Conservation (phyloP, 345 rosid genomes). For the Heritiera littoralis region DNA sequence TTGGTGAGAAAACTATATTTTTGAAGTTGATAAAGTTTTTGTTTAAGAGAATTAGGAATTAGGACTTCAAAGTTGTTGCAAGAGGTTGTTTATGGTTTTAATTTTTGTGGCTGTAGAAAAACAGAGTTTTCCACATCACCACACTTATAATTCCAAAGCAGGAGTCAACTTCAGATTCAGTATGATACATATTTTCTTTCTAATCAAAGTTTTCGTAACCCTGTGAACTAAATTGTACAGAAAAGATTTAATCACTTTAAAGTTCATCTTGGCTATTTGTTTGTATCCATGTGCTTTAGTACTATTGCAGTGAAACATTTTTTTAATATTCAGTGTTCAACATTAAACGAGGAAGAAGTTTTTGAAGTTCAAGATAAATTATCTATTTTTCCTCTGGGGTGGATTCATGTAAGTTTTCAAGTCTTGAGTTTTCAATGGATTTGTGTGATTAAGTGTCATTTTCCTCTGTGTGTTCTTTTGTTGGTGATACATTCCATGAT, state of each 20-base stretch:
- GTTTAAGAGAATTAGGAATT: neutral
- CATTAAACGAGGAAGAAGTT: slow-evolving; percentile 90
- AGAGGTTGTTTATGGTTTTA: slow-evolving; percentile 22
- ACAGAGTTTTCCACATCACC: slow-evolving; percentile 90
- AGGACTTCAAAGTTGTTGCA: slow-evolving; percentile 6
- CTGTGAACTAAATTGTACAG: neutral
- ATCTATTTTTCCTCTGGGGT: slow-evolving; percentile 87
- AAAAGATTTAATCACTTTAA: neutral
- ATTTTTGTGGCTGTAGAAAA: slow-evolving; percentile 54
- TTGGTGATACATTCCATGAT: neutral
- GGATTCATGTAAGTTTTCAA: slow-evolving; percentile 83
- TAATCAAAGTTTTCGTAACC: neutral
- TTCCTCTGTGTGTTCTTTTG: neutral
- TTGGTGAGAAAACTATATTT: slow-evolving; percentile 51
- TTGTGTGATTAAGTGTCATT: neutral
- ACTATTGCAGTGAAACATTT: neutral
- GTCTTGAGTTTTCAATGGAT: slow-evolving; percentile 6
- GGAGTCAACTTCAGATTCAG: slow-evolving; percentile 96
- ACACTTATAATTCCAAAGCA: slow-evolving; percentile 96
- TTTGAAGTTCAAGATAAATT: slow-evolving; percentile 88
- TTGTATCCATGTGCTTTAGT: neutral
- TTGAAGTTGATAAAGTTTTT: neutral
- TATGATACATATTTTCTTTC: slow-evolving; percentile 29
- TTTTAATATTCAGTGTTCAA: slow-evolving; percentile 59
- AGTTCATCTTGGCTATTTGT: neutral